These are phyloP conservation scores for Talaromyces liani DNA, from an alignment of 495 filamentous ascomycete species.

Conservation along the genomic window DNA sequence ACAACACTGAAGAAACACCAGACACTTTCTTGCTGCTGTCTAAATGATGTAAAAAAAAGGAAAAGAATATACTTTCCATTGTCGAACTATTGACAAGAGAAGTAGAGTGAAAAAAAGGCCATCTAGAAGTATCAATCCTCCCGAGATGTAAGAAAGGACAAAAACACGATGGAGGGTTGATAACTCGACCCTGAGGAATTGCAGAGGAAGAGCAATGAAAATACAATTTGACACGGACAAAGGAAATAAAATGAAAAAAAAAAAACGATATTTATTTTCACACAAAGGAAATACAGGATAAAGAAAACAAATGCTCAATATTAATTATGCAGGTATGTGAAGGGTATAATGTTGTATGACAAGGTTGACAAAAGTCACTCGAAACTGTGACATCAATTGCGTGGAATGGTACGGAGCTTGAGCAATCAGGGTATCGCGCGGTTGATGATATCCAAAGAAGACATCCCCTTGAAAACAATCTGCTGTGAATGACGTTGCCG, in stretches of 20 bases:
- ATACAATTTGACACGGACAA: slow-evolving; percentile 9
- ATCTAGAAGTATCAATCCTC: not conserved
- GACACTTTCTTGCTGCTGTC: not conserved
- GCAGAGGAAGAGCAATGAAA: not conserved
- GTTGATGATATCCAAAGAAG: slow-evolving; percentile 27
- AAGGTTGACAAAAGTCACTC: slow-evolving; percentile 23
- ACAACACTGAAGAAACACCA: not conserved
- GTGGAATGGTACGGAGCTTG: slow-evolving; percentile 10
- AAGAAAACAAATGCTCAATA: slow-evolving; percentile 11
- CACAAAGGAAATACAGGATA: slow-evolving; percentile 11
- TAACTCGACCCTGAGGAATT: not conserved
- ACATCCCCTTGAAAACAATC: not conserved
- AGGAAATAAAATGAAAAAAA: not conserved
- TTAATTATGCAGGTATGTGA: slow-evolving; percentile 28
- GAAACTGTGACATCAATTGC: not conserved
- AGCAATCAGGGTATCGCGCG: slow-evolving; percentile 36
- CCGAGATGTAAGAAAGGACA: slow-evolving; percentile 1
- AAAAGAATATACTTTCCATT: slow-evolving; percentile 4
- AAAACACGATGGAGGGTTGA: not conserved
- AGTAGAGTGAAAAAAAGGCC: not conserved
- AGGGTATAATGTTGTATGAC: slow-evolving; percentile 15
- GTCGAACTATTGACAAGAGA: slow-evolving; percentile 7
- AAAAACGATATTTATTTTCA: slow-evolving; percentile 12
- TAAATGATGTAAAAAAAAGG: not conserved
- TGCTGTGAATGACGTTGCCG: not conserved